Percentiles rank a stretch among this genome's conserved stretches.
phyloP scores from a whole-genome alignment of 768 basidiomycete genomes.

The Leccinellum rugosiceps region DNA sequence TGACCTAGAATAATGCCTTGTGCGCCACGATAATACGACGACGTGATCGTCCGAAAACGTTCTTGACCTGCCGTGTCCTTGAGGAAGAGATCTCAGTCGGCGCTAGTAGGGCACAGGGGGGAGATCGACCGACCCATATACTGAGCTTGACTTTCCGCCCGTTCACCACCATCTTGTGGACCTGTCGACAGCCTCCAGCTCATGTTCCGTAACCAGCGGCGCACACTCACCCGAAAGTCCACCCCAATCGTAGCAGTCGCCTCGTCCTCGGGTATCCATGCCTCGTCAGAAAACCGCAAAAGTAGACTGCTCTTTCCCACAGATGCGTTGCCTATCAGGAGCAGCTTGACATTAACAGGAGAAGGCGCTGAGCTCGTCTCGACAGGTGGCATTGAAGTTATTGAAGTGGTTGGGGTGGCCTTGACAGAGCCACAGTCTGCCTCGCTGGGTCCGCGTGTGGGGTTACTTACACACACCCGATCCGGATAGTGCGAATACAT shows the following conservation, averaged over 20 bases:
- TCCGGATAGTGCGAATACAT: conserved; percentile 13
- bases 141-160: conserved; percentile 87
- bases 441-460: conserved; percentile 19
- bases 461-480: conserved; percentile 19
- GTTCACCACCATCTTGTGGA: conserved; percentile 84
- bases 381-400: conserved; percentile 15
- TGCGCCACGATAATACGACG: conserved; percentile 89
- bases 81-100: background rate
- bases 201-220: background rate
- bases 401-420: background rate
- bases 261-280: conserved; percentile 91
- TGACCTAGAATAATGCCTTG: conserved; percentile 77
- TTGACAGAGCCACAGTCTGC: conserved; percentile 13
- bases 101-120: background rate
- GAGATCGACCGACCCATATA: conserved; percentile 78
- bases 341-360: conserved; percentile 72
- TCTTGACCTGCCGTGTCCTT: conserved; percentile 97
- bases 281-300: conserved; percentile 94
- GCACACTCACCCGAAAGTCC: conserved; percentile 68
- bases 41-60: conserved; percentile 92
- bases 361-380: conserved; percentile 23
- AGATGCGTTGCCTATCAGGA: conserved; percentile 83
- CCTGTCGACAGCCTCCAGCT: conserved; percentile 38
- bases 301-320: conserved; percentile 93
- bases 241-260: conserved; percentile 83